Evolutionary conservation across 148 eudicot species (phyloP), one percentile per base, ranked within the genome.

Genomic region (Chenopodium suecicum): DNA sequence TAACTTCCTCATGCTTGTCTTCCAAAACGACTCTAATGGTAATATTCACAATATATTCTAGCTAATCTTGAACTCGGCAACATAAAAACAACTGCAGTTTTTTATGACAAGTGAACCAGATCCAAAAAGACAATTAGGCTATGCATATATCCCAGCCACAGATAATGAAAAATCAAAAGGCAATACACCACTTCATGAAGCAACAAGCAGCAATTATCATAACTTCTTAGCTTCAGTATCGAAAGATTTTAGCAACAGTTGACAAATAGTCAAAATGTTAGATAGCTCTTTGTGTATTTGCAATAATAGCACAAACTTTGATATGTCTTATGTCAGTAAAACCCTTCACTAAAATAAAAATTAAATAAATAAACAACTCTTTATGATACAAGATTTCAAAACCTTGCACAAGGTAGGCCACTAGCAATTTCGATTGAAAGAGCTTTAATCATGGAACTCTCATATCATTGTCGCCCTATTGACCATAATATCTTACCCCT

Each of bases 1-100:
- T 58, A 3, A 7, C 4, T 47, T 27, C 64, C 44, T 32, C 27
- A n/a, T n/a, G 29, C 14, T 70, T 52, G 50, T 80, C 56, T 60
- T 72, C 70, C 52, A 71, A 25, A 23, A 71, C 20, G 22, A 79
- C 56, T 70, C 76, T 12, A 72, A 80, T 27, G 23, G 70, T 72
- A 65, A 71, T 60, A 80, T n/a, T 62, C 80, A 78, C 80, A 10
- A 66, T 7, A 78, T 2, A 44, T 1, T 20, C 14, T 46, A 17
- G 25, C n/a, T 34, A 78, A 20, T 56, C n/a, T 64, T 7, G 25
- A 78, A 64, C 70, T 77, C 52, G 4, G 11, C 17, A 41, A 44
- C 71, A 44, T 7, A 23, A 37, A 72, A 72, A 37, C 64, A 60
- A 54, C 29, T 14, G 67, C 62, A 73, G 48, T 9, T 73, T 52